Base-by-base conservation (phyloP, 257 asterid species). In the Plantago elongata region DNA sequence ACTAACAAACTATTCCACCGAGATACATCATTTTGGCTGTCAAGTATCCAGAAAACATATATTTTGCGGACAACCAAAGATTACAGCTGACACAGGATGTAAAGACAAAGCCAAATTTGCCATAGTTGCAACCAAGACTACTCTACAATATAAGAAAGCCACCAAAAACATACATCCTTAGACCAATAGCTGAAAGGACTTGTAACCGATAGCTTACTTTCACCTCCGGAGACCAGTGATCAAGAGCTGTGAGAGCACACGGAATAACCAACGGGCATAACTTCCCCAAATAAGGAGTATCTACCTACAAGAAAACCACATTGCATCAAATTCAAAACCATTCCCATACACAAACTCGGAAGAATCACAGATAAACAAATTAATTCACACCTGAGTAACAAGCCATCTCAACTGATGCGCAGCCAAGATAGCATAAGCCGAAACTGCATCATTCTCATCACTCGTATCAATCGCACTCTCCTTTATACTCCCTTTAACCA, bases 201-300 rank as follows among this genome's bases (percentile, higher is more conserved):
- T 27, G 42, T 9, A 34, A 2, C 12, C 13, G 13, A 62, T 34
- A 60, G 67, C 91, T 58, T 64, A 93, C 99, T 75, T 93, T 93
- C 55, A 93, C 99, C 78, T 86, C 85, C 0, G 95, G 83, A 18
- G 95, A 93, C 99, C 99, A 89, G 76, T 93, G 99, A 85, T 93
- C 99, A 57, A 93, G 89, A 68, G 95, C 85, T 46, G 93, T 80
- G 47, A 93, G 75, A 51, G 88, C 92, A 81, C 95, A 84, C 17
- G 99, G 99, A 69, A 93, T 78, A 75, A 89, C 82, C 84, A 83
- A 77, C 75, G 83, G 70, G 66, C 86, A 81, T 61, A 92, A 72
- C 76, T 80, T 89, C 68, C 97, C 97, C 51, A 89, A 63, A 65
- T 72, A 73, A 16, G 89, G 87, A 68, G 76, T 81, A 74, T 79